Base-by-base conservation (phyloP, 1,139 yeast species). In the Debaryomyces sp. region DNA sequence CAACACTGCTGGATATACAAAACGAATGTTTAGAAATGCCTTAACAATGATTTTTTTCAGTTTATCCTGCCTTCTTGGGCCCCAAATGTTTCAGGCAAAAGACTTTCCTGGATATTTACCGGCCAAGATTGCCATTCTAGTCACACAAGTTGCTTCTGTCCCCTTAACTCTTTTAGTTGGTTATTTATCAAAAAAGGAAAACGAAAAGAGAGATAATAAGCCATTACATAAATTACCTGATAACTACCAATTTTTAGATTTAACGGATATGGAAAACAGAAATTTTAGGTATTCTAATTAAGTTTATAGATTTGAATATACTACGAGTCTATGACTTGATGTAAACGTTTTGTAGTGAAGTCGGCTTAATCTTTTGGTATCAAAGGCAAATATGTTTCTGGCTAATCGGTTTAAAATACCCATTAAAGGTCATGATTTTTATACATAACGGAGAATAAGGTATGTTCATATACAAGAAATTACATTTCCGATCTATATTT, bases 1-100 rank as follows among this genome's bases (percentile, higher is more conserved):
- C 6, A 71, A 71, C 49, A 69, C 75, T 12, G 68, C 74, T 5
- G 75, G 75, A 2, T 63, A 69, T 45, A 66, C 73, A 18, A 70
- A 70, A 49, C 59, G 70, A 50, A 56, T 68, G 29, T 55, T 62
- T 26, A 54, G 72, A 41, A 66, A 65, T 51, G 66, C 68, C 29
- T 50, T 62, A 44, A 66, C 70, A 0, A 66, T 68, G 76, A 61
- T 70, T 46, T 69, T 68, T 23, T 71, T 70, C 46, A 67, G 76
- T 3, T 53, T 69, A 13, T 76, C 73, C 1, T 60, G 68, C 43
- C 58, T 73, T 13, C 70, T 73, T 46, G 78, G 77, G 0, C 78
- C 78, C 1, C 78, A 73, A 52, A 50, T 72, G 26, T 72, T 73
- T 53, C 68, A 66, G 48, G 63, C 63, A 4, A 56, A 61, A 35